Evolutionary conservation across 495 filamentous ascomycete genomes (phyloP), one percentile per base, ranked within the genome.

Genomic region (Oidiodendron maius): DNA sequence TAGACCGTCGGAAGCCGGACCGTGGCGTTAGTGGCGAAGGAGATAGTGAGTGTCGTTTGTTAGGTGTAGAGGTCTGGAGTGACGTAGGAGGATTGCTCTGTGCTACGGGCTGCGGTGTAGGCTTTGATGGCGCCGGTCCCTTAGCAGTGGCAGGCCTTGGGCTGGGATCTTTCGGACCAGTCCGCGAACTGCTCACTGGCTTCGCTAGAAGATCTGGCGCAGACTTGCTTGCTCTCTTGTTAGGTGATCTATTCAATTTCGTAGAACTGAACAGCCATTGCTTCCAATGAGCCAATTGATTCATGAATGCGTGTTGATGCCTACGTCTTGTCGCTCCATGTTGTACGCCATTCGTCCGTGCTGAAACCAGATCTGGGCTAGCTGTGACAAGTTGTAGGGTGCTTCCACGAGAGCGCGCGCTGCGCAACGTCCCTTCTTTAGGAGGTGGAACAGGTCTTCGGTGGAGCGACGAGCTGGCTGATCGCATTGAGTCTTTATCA

Each of bases 11-110:
- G 24, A 49, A 62, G 6, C 56, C 49, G 71, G 86, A 85, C 28
- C 87, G 82, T 2, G 93, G 90, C 3, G 91, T 97, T 36, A 96
- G 66, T 0, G 94, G 93, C 8, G 83, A 82, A 2, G 93, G 93
- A 0, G 94, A 97, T 11, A 94, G 69, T 2, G 93, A 97, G 54
- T 87, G 84, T 2, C 91, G 83, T 65, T 76, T 78, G 37, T 53
- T 59, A 35, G 67, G 62, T 3, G 77, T 75, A 20, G 73, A 75
- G 22, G 74, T 63, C 17, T 75, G 60, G 20, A 74, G 72, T 50
- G 69, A 62, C 54, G 77, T 71, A n/a, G 63, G 63, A 16, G 71
- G 71, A 44, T 73, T 70, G 50, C 64, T 71, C 38, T 73, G 28
- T 4, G 54, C 44, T 2, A 37, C 50, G 10, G 66, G 52, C 69